Conservation (phyloP, 768 basidiomycete genomes). For the Termitomyces sp. region DNA sequence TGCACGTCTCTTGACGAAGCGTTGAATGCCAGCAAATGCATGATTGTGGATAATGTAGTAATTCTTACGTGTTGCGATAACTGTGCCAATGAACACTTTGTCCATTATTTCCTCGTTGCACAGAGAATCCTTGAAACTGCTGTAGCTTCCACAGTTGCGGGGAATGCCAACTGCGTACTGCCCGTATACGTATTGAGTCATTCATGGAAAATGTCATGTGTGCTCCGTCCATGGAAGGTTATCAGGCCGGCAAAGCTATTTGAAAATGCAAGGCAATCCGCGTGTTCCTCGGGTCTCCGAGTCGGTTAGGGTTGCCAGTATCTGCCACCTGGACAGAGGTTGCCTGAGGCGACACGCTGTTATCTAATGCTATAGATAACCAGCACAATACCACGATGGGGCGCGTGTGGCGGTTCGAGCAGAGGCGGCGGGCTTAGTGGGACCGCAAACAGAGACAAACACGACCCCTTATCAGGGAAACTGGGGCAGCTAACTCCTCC, state of each 20-base stretch:
- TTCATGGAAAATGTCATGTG: too few species aligned
- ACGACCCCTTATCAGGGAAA: constrained; percentile 23
- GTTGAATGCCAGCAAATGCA: constrained; percentile 12
- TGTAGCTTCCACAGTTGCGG: too few species aligned
- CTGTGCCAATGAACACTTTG: too few species aligned
- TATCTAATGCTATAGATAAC: not conserved
- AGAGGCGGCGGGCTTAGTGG: constrained; percentile 12
- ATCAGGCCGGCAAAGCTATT: too few species aligned
- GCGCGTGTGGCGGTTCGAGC: not conserved
- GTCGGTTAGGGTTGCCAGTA: too few species aligned
- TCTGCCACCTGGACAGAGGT: not conserved
- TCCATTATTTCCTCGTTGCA: too few species aligned
- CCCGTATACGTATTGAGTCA: too few species aligned
- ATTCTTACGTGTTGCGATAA: not conserved
- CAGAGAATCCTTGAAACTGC: too few species aligned
- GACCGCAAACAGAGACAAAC: constrained; percentile 29
- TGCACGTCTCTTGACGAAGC: constrained; percentile 4
- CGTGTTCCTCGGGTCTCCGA: not conserved
- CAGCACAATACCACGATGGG: not conserved
- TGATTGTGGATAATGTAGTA: not conserved
- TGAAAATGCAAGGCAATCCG: not conserved
- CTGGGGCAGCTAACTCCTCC: constrained; percentile 13
- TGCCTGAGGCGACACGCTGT: too few species aligned
- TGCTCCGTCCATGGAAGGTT: too few species aligned
- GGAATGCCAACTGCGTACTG: too few species aligned